phyloP scores from a whole-genome alignment of 306 rosid species.

The Cucurbita moschata region DNA sequence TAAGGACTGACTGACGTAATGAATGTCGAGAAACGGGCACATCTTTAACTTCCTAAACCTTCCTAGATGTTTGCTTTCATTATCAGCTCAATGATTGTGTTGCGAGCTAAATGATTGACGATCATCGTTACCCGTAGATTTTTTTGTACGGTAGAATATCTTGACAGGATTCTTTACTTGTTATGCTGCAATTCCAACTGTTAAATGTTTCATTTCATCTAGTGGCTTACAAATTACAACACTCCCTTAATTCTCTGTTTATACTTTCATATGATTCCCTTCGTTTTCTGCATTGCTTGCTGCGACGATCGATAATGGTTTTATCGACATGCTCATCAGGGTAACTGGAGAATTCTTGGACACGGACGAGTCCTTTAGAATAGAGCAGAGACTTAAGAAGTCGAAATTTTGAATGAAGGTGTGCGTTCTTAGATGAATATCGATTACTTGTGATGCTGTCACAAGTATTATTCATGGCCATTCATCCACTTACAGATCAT shows the following conservation, averaged over 20 bases:
- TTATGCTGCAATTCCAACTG: neutral
- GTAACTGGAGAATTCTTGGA: conserved; percentile 54
- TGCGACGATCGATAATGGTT: neutral
- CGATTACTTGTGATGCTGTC: neutral
- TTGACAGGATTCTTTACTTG: neutral
- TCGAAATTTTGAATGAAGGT: neutral
- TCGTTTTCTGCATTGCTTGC: neutral
- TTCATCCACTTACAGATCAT: neutral
- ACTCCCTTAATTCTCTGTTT: neutral
- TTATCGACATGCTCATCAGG: conserved; percentile 30
- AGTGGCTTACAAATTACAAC: neutral
- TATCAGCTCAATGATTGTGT: neutral
- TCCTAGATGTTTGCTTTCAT: neutral
- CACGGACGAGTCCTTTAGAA: neutral
- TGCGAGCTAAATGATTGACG: neutral
- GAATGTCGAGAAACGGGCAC: neutral
- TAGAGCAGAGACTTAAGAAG: neutral
- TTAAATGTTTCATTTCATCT: neutral
- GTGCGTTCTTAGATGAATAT: neutral
- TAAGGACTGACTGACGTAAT: neutral
- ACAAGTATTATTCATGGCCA: neutral
- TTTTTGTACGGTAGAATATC: neutral
- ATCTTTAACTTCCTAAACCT: neutral
- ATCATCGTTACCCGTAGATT: neutral
- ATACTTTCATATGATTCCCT: neutral